phyloP scores from a whole-genome alignment of 2,329 filamentous ascomycete genomes.

The Periconia sp. region DNA sequence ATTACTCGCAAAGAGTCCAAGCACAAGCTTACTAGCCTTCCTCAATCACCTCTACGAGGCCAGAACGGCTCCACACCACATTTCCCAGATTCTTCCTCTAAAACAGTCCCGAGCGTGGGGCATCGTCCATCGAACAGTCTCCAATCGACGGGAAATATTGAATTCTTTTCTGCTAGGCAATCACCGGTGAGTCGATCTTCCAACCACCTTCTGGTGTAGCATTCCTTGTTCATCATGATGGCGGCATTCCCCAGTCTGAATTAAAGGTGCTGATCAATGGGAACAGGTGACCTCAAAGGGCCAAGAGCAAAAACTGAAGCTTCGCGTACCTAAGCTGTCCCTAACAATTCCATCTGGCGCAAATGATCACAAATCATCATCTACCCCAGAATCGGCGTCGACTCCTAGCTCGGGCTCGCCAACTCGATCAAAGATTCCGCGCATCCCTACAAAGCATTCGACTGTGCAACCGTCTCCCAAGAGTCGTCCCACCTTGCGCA shows the following conservation, averaged over 20 bases:
- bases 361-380: slow-evolving; percentile 6
- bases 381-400: slow-evolving; percentile 8
- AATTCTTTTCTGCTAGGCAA: slow-evolving; percentile 23
- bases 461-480: neutral
- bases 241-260: slow-evolving; percentile 9
- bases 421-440: slow-evolving; percentile 30
- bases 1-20: slow-evolving; percentile 19
- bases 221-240: slow-evolving; percentile 15
- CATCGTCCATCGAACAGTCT: slow-evolving; percentile 16
- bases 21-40: slow-evolving; percentile 20
- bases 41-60: slow-evolving; percentile 14
- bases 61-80: slow-evolving; percentile 13
- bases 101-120: slow-evolving; percentile 1
- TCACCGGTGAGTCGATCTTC: slow-evolving; percentile 30
- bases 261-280: slow-evolving; percentile 16
- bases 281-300: neutral
- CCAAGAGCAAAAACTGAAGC: slow-evolving; percentile 1
- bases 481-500: neutral
- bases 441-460: slow-evolving; percentile 6
- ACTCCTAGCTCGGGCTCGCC: slow-evolving; percentile 14
- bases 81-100: slow-evolving; percentile 21
- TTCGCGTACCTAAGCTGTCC: slow-evolving; percentile 19
- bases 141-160: slow-evolving; percentile 17
- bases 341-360: slow-evolving; percentile 17
- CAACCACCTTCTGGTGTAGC: slow-evolving; percentile 20